Base-by-base conservation (phyloP, 345 rosid species). In the Eucalyptus leucophloia region DNA sequence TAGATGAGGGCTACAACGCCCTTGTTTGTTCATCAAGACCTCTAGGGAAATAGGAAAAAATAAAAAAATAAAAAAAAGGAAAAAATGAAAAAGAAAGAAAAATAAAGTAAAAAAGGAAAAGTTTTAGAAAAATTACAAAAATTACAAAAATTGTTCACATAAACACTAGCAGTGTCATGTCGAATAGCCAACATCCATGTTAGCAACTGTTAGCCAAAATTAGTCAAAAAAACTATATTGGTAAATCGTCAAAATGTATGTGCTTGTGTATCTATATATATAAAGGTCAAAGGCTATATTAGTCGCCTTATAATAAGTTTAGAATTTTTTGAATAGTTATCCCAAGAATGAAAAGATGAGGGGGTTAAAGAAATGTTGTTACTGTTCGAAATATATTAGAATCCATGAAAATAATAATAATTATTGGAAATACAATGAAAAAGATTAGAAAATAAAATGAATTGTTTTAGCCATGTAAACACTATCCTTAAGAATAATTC, bases 31-130 rank as follows among this genome's bases (percentile, higher is more conserved):
- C 67, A 58, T 26, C 32, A 53, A 53, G 58, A 53, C 58, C 58
- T 53, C 24, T 8, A 30, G 34, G 18, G 17, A 62, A 6, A 13
- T 6, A 30, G 34, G 69, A 3, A 30, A 62, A 4, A 23, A 54
- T 1, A 3, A 28, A 2, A 5, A 26, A n/a, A n/a, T n/a, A n/a
- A n/a, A n/a, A 50, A 5, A 58, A 58, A 0, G 5, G 12, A 5
- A 5, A 26, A 5, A 60, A 1, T 28, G 28, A 28, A 12, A 26
- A 60, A n/a, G 3, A 7, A 28, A 60, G 6, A 56, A 6, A 28
- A 60, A 60, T 1, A 13, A 28, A 13, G 4, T 28, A 13, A 1
- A 12, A 62, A 5, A 12, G 3, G 7, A 12, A 60, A 60, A 26
- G 15, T 26, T 60, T 30, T 7, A 4, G 8, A 3, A 47, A 47